A percentile compares a stretch with the other conserved stretches of the same genome.
These are phyloP conservation scores for Leptosphaerulina australis DNA, from an alignment of 2,329 filamentous ascomycete genomes.

Conservation along the genomic window DNA sequence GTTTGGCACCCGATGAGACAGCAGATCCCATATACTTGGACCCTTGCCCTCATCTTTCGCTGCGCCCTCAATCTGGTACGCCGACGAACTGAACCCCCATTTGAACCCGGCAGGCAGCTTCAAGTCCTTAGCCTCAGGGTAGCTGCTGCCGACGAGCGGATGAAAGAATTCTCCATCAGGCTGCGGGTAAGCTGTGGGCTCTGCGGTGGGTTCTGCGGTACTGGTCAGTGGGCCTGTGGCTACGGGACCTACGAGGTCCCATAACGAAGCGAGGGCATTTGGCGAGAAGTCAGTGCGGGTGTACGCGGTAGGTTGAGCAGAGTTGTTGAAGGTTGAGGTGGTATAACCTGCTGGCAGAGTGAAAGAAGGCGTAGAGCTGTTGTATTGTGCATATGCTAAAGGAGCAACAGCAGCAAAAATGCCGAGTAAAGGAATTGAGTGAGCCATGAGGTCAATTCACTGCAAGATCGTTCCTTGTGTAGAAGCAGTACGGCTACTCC, in stretches of 20 bases:
- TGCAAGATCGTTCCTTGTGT: background rate
- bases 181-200: slow-evolving; percentile 49
- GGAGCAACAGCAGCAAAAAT: slow-evolving; percentile 26
- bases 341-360: slow-evolving; percentile 44
- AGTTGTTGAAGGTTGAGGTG: slow-evolving; percentile 50
- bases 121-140: slow-evolving; percentile 39
- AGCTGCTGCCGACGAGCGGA: slow-evolving; percentile 49
- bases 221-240: slow-evolving; percentile 51
- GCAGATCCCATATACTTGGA: slow-evolving; percentile 53
- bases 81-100: slow-evolving; percentile 51
- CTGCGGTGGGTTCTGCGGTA: slow-evolving; percentile 52
- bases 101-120: slow-evolving; percentile 53
- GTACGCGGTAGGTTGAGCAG: slow-evolving; percentile 52
- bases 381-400: slow-evolving; percentile 7
- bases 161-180: slow-evolving; percentile 50
- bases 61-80: slow-evolving; percentile 54
- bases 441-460: slow-evolving; percentile 27
- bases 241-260: slow-evolving; percentile 54
- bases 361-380: slow-evolving; percentile 30
- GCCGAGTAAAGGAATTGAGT: slow-evolving; percentile 21
- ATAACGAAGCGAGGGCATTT: slow-evolving; percentile 54
- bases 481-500: background rate
- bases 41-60: slow-evolving; percentile 52
- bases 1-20: slow-evolving; percentile 51
- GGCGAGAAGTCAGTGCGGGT: slow-evolving; percentile 55